Base-by-base conservation (phyloP, 2,329 filamentous ascomycete species). In the Sordariomycetes sp. region DNA sequence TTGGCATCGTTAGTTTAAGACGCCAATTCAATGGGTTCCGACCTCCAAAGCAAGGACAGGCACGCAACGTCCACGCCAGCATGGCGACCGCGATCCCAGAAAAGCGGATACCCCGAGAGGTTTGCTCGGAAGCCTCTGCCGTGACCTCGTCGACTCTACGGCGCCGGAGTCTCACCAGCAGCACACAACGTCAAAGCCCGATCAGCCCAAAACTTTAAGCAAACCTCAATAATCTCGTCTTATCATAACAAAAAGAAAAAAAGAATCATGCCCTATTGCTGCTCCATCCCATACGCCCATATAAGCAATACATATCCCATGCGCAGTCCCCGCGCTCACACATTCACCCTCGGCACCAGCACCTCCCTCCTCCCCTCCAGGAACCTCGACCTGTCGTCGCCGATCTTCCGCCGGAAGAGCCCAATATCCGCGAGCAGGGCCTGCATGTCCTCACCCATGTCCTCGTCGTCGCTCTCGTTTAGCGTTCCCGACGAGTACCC, bases 371-470 rank as follows among this genome's bases (percentile, higher is more conserved):
- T 79, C 58, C 83, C 88, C 65, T 67, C 67, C 14, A 58, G 37
- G 52, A 58, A 94, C 46, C 89, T 76, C 59, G 76, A 75, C 70
- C 88, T 82, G 69, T 97, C 94, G 65, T 94, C 90, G 7, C 83
- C 85, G 62, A 97, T 84, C 75, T 96, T 97, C 66, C 85, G 84
- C 70, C 87, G 87, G 74, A 96, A 95, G 68, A 93, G 70, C 34
- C 81, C 82, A 58, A 96, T 69, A 65, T 97, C 92, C 64, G 85
- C 84, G 62, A 99, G 77, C 67, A 97, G 80, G 40, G 87, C 86
- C 64, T 92, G 85, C 78, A 96, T 93, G 66, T 90, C 85, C n/a
- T 86, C 85, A 68, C 97, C 89, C 75, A 92, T 81, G 61, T 92
- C 80, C 48, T 79, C 76, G 18, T 79, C 77, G 55, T 81, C 61